These are phyloP conservation scores for Alternaria burnsii DNA, from an alignment of 2,329 filamentous ascomycete species.

Conservation along the genomic window DNA sequence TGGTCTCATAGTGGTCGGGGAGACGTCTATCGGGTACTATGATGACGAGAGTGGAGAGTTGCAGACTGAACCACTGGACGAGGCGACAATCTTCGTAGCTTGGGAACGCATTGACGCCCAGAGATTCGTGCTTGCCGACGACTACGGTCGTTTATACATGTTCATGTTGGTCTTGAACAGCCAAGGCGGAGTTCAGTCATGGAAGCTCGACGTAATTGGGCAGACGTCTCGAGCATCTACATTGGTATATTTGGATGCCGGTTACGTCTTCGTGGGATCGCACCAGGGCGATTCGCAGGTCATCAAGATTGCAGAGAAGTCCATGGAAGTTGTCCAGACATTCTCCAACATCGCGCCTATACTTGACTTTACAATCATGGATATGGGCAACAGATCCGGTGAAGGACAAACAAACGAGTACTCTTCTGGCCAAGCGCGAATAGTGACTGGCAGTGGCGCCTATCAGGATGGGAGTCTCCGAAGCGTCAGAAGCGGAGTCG, in stretches of 20 bases:
- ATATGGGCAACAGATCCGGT: slow-evolving; percentile 85
- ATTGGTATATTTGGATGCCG: slow-evolving; percentile 78
- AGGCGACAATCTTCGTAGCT: slow-evolving; percentile 86
- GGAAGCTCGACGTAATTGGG: slow-evolving; percentile 74
- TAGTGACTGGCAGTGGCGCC: slow-evolving; percentile 91
- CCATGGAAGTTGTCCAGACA: slow-evolving; percentile 74
- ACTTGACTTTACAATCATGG: slow-evolving; percentile 94
- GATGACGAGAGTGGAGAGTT: slow-evolving; percentile 76
- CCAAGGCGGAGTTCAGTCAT: slow-evolving; percentile 72
- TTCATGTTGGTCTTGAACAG: slow-evolving; percentile 76
- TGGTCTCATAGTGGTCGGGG: slow-evolving; percentile 58
- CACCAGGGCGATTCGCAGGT: slow-evolving; percentile 94
- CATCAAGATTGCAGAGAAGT: slow-evolving; percentile 68
- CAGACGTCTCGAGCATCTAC: slow-evolving; percentile 77
- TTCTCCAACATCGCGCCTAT: slow-evolving; percentile 89
- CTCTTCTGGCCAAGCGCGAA: slow-evolving; percentile 90
- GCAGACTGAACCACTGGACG: slow-evolving; percentile 70
- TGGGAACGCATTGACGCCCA: slow-evolving; percentile 87
- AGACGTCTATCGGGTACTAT: slow-evolving; percentile 82
- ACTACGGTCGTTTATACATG: slow-evolving; percentile 87
- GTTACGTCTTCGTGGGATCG: slow-evolving; percentile 84
- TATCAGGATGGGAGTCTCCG: slow-evolving; percentile 88
- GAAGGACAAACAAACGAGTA: slow-evolving; percentile 87
- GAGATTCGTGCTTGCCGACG: slow-evolving; percentile 87
- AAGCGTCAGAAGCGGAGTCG: slow-evolving; percentile 92